phyloP scores from a whole-genome alignment of 208 protist species.

The Herpetomonas samuelpessoai region DNA sequence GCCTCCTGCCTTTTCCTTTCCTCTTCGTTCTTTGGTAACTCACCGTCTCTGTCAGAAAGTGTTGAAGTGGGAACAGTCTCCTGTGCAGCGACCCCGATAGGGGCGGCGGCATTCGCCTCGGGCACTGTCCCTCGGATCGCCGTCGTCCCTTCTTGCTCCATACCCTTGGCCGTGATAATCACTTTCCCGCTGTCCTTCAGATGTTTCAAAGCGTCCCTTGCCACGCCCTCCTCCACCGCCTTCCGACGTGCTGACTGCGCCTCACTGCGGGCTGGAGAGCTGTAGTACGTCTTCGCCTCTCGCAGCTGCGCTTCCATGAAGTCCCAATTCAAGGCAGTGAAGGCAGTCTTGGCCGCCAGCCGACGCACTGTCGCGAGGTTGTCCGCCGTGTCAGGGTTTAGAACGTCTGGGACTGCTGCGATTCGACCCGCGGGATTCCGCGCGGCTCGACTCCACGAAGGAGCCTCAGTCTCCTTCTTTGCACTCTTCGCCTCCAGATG shows the following conservation, averaged over 20 bases:
- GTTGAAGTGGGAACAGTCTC: neutral
- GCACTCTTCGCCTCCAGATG: neutral
- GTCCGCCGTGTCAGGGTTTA: neutral
- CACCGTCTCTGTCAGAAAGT: neutral
- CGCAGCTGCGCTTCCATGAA: slow-evolving; percentile 65
- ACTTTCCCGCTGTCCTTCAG: slow-evolving; percentile 41
- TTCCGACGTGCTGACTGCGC: slow-evolving; percentile 23
- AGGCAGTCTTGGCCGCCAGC: slow-evolving; percentile 20
- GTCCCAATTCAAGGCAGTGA: slow-evolving; percentile 54
- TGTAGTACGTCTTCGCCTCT: slow-evolving; percentile 53
- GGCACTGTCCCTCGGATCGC: neutral
- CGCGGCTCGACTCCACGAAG: slow-evolving; percentile 63
- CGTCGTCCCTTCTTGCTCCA: neutral
- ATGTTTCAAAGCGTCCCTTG: slow-evolving; percentile 35
- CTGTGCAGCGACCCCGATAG: no score
- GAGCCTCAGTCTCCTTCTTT: slow-evolving; percentile 1
- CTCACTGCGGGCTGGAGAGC: slow-evolving; percentile 26
- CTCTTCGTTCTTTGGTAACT: neutral
- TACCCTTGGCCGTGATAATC: neutral
- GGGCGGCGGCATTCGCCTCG: neutral
- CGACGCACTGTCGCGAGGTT: slow-evolving; percentile 16
- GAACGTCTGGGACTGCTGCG: neutral
- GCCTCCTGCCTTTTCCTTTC: neutral
- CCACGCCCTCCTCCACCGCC: slow-evolving; percentile 42
- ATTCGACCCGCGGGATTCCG: slow-evolving; percentile 22